These are phyloP conservation scores for Asterophora lycoperdoides DNA, from an alignment of 768 basidiomycete species.

Conservation along the genomic window DNA sequence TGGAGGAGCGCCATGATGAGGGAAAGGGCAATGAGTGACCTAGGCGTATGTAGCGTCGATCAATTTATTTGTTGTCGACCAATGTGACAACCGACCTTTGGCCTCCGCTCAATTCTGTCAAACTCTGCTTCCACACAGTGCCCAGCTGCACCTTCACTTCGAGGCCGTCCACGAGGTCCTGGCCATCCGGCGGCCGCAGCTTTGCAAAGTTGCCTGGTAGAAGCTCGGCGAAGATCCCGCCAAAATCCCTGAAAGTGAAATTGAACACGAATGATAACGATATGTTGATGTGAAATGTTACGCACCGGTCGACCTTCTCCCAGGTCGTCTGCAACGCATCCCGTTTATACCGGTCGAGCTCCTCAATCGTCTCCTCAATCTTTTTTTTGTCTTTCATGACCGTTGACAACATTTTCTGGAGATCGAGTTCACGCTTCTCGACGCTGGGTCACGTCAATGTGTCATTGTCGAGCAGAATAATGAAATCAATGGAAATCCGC, in stretches of 20 bases:
- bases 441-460: constrained; percentile 31
- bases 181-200: constrained; percentile 87
- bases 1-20: constrained; percentile 99
- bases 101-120: constrained; percentile 96
- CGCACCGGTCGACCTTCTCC: constrained; percentile 91
- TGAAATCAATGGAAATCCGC: constrained; percentile 21
- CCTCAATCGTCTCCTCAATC: constrained; percentile 90
- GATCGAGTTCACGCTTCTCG: constrained; percentile 85
- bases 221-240: constrained; percentile 91
- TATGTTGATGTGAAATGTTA: constrained; percentile 5
- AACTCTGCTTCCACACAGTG: constrained; percentile 93
- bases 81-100: constrained; percentile 64
- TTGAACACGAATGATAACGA: not conserved
- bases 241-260: constrained; percentile 67
- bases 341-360: constrained; percentile 90
- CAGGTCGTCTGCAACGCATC: constrained; percentile 93
- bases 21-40: constrained; percentile 95
- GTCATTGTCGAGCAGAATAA: not conserved
- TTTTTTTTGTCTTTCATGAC: constrained; percentile 92
- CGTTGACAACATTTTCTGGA: constrained; percentile 83
- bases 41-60: constrained; percentile 25
- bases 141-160: constrained; percentile 97
- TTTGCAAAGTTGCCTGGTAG: constrained; percentile 96
- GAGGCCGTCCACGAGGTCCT: constrained; percentile 90
- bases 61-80: not conserved